Percentiles rank a stretch among this genome's conserved stretches.
Evolutionary conservation across 345 rosid genomes (phyloP).

Genomic region (Melastoma malabathricum): DNA sequence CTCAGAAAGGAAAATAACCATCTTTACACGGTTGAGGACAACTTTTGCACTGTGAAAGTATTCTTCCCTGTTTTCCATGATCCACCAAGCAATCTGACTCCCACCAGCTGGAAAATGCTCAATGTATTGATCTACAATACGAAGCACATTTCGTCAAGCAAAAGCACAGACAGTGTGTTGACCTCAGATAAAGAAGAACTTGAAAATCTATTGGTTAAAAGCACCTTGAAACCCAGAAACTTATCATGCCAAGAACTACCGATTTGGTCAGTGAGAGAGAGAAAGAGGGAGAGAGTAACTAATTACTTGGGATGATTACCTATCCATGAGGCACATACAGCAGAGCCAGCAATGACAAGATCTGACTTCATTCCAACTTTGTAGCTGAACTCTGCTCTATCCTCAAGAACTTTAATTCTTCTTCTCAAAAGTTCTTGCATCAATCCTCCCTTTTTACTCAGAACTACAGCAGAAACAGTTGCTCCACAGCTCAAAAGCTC

Average conservation of each 20-base stretch:
- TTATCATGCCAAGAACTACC: too few relatives aligned
- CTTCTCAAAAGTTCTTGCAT: conserved; percentile 75
- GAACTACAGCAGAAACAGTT: conserved; percentile 86
- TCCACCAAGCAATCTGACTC: conserved; percentile 97
- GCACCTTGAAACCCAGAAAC: too few relatives aligned
- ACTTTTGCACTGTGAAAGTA: conserved; percentile 79
- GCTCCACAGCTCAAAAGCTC: conserved; percentile 99
- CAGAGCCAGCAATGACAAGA: conserved; percentile 92
- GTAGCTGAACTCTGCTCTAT: conserved; percentile 80
- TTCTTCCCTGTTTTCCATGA: conserved; percentile 90
- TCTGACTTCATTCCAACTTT: conserved; percentile 94
- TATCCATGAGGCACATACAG: conserved; percentile 93
- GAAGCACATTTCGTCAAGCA: background rate
- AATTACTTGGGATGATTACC: conserved; percentile 27
- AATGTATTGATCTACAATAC: conserved; percentile 6
- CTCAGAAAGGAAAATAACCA: conserved; percentile 76
- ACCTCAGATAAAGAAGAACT: background rate
- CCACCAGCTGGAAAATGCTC: conserved; percentile 82
- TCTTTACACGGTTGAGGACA: conserved; percentile 69
- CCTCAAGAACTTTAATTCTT: conserved; percentile 85
- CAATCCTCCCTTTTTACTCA: conserved; percentile 86
- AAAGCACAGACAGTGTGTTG: background rate
- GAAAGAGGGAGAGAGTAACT: too few relatives aligned
- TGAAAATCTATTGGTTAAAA: too few relatives aligned
- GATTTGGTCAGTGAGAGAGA: too few relatives aligned